A percentile compares a stretch with the other conserved stretches of the same genome.
These are phyloP conservation scores for Epichloe gansuensis DNA, from an alignment of 2,329 filamentous ascomycete genomes.

Conservation along the genomic window DNA sequence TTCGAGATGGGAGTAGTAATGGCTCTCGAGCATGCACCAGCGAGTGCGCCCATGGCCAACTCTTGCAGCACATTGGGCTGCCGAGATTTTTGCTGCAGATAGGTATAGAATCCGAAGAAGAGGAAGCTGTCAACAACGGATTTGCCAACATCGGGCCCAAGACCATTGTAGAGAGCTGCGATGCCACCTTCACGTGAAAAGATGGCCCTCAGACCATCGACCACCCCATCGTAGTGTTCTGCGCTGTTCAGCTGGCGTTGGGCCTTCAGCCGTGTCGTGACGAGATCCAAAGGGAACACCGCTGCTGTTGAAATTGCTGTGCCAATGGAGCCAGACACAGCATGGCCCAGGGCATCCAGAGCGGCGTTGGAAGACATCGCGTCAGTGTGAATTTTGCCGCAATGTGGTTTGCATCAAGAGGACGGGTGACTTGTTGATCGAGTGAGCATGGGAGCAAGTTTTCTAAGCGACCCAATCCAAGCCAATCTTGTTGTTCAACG, in stretches of 20 bases:
- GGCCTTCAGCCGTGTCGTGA: conserved; percentile 71
- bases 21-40: conserved; percentile 61
- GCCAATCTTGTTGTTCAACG: too few species aligned
- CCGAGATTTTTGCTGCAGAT: conserved; percentile 27
- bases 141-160: conserved; percentile 52
- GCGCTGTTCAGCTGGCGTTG: conserved; percentile 45
- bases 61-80: conserved; percentile 54
- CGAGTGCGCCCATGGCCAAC: conserved; percentile 57
- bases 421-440: too few species aligned
- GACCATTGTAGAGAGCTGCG: conserved; percentile 55
- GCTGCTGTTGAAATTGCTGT: conserved; percentile 66
- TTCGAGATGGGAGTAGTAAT: conserved; percentile 73
- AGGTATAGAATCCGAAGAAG: conserved; percentile 73
- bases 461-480: too few species aligned
- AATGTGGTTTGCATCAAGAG: not conserved
- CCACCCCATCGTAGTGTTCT: conserved; percentile 47
- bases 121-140: conserved; percentile 65
- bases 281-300: conserved; percentile 70
- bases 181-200: conserved; percentile 57
- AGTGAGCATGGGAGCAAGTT: too few species aligned
- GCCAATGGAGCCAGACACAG: conserved; percentile 64
- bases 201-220: conserved; percentile 60
- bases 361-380: conserved; percentile 21
- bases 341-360: conserved; percentile 69
- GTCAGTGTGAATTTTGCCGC: not conserved